A percentile compares a stretch with the other conserved stretches of the same genome.
phyloP scores from a whole-genome alignment of 768 basidiomycete genomes.

The Tylopilus balloui region DNA sequence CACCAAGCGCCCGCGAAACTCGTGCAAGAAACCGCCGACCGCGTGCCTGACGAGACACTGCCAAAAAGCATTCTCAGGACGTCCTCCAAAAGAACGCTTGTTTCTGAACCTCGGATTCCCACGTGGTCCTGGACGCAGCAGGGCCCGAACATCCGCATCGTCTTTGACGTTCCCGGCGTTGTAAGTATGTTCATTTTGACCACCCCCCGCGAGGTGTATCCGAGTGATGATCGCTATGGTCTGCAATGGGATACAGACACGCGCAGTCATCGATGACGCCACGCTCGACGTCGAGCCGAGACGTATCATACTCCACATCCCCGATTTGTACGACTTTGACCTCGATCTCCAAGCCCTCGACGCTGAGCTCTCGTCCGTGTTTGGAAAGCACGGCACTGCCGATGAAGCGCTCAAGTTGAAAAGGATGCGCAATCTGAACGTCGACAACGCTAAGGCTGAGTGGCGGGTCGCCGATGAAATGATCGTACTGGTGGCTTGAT shows the following conservation, averaged over 20 bases:
- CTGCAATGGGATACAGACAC: constrained; percentile 37
- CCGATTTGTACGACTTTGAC: constrained; percentile 47
- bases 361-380: constrained; percentile 41
- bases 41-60: constrained; percentile 20
- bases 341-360: constrained; percentile 55
- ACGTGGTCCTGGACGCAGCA: constrained; percentile 54
- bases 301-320: constrained; percentile 50
- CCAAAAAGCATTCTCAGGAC: constrained; percentile 45
- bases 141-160: constrained; percentile 42
- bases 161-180: constrained; percentile 50
- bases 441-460: constrained; percentile 60
- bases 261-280: constrained; percentile 39
- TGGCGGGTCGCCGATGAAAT: constrained; percentile 57
- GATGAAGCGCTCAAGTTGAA: constrained; percentile 47
- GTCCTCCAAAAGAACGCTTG: background rate
- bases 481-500: constrained; percentile 44
- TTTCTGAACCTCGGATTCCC: constrained; percentile 22
- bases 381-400: constrained; percentile 14
- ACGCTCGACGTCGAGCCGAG: constrained; percentile 65
- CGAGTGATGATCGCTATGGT: constrained; percentile 1
- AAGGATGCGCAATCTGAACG: constrained; percentile 52
- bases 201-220: constrained; percentile 3
- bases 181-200: constrained; percentile 40
- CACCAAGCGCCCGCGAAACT: constrained; percentile 11
- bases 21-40: constrained; percentile 35